Conservation (phyloP, 257 asterid genomes). For the Solanum appendiculatum region DNA sequence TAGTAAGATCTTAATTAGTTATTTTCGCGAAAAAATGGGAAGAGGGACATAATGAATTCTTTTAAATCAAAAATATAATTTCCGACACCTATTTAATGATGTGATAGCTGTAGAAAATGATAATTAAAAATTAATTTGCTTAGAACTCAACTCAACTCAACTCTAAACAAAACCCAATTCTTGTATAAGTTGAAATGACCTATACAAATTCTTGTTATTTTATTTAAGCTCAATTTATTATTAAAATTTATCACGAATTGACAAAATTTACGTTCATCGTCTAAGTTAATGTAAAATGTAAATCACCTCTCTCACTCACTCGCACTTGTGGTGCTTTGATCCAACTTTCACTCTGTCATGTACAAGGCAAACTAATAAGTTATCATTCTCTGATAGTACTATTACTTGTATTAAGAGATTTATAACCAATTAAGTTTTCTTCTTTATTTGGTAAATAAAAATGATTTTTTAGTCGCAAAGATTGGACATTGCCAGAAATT, state of each 20-base stretch:
- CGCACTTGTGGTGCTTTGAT: too few relatives aligned
- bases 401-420: too few relatives aligned
- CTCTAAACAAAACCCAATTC: background rate
- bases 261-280: background rate
- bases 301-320: background rate
- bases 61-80: background rate
- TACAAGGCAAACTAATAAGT: background rate
- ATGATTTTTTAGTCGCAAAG: background rate
- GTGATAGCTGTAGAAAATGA: background rate
- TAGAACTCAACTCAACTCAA: background rate
- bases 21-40: background rate
- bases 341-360: background rate
- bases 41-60: background rate
- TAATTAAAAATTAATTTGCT: too few relatives aligned
- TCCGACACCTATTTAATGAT: background rate
- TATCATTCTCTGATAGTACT: background rate
- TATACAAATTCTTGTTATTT: background rate
- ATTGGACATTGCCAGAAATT: background rate
- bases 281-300: background rate
- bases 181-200: background rate
- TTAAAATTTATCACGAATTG: background rate
- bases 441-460: too few relatives aligned
- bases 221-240: background rate
- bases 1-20: background rate
- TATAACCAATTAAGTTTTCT: background rate